A percentile compares a stretch with the other conserved stretches of the same genome.
phyloP scores from a whole-genome alignment of 352 stramenopile species.

The Aphanomyces invadans region DNA sequence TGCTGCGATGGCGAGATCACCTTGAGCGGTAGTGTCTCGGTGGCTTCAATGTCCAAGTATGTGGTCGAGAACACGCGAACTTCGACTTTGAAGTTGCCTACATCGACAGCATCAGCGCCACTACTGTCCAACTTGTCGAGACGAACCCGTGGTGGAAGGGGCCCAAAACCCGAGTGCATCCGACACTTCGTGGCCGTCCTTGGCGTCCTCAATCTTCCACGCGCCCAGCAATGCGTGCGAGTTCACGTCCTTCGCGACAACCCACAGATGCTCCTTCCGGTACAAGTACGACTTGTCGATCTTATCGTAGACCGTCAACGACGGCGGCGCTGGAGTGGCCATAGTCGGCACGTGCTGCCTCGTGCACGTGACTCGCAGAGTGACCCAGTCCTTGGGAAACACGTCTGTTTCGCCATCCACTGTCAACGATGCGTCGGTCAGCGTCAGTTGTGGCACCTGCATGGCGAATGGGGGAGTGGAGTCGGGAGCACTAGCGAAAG shows the following conservation, averaged over 20 bases:
- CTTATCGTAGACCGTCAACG: slow-evolving; percentile 61
- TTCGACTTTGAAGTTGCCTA: slow-evolving; percentile 68
- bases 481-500: neutral
- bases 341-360: slow-evolving; percentile 41
- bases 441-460: slow-evolving; percentile 22
- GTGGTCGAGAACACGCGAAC: slow-evolving; percentile 53
- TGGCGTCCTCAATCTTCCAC: slow-evolving; percentile 57
- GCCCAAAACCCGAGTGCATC: slow-evolving; percentile 58
- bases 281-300: slow-evolving; percentile 58
- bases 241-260: slow-evolving; percentile 54
- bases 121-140: neutral
- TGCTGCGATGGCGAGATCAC: neutral
- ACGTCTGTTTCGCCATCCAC: slow-evolving; percentile 64
- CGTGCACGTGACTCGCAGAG: slow-evolving; percentile 43
- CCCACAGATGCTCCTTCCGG: slow-evolving; percentile 67
- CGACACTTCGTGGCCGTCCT: slow-evolving; percentile 33
- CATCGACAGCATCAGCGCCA: neutral
- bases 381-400: slow-evolving; percentile 71
- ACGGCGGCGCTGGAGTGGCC: slow-evolving; percentile 40
- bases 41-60: slow-evolving; percentile 39
- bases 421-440: slow-evolving; percentile 35
- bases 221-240: slow-evolving; percentile 50
- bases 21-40: neutral
- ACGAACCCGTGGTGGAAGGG: slow-evolving; percentile 43
- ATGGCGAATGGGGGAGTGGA: neutral